Evolutionary conservation across 1,284 basidiomycete species (phyloP), one percentile per base, ranked within the genome.

Genomic region (Marasmius sp.): DNA sequence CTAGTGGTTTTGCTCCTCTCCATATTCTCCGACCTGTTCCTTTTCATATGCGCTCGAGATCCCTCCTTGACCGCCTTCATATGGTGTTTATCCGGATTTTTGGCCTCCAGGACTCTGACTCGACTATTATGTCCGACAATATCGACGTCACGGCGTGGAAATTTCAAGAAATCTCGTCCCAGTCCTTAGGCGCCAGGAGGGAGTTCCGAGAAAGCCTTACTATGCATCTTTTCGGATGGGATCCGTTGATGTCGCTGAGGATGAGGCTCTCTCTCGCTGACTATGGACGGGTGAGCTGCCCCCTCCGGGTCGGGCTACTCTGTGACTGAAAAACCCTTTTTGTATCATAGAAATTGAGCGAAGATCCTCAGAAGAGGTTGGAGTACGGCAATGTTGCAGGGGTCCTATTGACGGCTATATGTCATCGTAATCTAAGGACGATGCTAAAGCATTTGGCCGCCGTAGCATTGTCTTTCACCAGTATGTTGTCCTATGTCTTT

Each of bases 151-250:
- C 74, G 27, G 47, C 68, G 0, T 79, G 73, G 63, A 62, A 66
- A 5, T 69, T 64, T 33, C 65, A 65, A n/a, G 33, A 36, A 5
- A 12, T 37, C 27, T 45, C n/a, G 27, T 37, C 36, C 7, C 48
- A 74, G 51, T 72, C 67, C 12, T 65, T 66, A 27, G 78, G 78
- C 6, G 60, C 83, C 3, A 78, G 78, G 22, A 57, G 61, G 33
- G 77, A 77, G 33, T 81, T 89, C 64, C 76, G 81, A 52, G 70
- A 70, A 43, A 86, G 85, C 62, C 68, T 91, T 16, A 68, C 73
- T 0, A 78, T 76, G 18, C 82, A 88, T 69, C 72, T 92, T 27
- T 90, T 86, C 69, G 88, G 89, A 3, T 85, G 81, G 77, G 79
- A 84, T 61, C 69, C 70, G 51, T 68, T 89, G 22, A 71, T 83